These are phyloP conservation scores for Schoenoplectus triqueter DNA, from an alignment of 202 grass and related monocot genomes.

Conservation along the genomic window DNA sequence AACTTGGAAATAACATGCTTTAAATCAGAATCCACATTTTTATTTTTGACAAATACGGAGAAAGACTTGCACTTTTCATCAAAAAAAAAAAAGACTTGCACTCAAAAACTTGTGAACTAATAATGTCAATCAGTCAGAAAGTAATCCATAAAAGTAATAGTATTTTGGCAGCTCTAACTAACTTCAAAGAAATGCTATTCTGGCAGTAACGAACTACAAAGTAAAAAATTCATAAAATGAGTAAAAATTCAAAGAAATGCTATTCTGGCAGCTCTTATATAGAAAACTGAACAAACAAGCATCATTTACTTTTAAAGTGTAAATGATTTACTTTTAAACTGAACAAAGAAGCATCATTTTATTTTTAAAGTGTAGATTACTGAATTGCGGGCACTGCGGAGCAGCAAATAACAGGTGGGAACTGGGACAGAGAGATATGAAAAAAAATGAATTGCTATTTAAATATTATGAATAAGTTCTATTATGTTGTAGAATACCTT, in stretches of 20 bases:
- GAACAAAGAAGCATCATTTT: too few relatives aligned
- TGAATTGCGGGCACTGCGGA: too few relatives aligned
- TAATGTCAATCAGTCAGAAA: background rate
- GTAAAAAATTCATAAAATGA: too few relatives aligned
- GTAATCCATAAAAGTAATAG: background rate
- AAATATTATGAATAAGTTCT: background rate
- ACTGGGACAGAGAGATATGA: background rate
- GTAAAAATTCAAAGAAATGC: too few relatives aligned
- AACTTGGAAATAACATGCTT: constrained; percentile 14
- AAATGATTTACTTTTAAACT: too few relatives aligned
- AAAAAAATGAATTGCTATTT: background rate
- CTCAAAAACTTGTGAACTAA: background rate
- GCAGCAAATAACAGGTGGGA: background rate
- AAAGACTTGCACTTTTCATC: constrained; percentile 15
- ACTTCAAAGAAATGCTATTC: too few relatives aligned
- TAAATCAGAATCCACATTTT: background rate
- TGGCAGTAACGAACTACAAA: too few relatives aligned
- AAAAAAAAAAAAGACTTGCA: constrained; percentile 16
- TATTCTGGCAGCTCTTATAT: too few relatives aligned
- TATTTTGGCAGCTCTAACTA: too few relatives aligned
- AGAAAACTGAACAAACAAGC: too few relatives aligned
- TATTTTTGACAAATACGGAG: background rate
- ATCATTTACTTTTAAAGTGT: too few relatives aligned
- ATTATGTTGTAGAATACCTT: background rate
- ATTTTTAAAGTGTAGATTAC: too few relatives aligned